Evolutionary conservation across 148 eudicot species (phyloP), one percentile per base, ranked within the genome.

Genomic region (Chenopodium formosanum): DNA sequence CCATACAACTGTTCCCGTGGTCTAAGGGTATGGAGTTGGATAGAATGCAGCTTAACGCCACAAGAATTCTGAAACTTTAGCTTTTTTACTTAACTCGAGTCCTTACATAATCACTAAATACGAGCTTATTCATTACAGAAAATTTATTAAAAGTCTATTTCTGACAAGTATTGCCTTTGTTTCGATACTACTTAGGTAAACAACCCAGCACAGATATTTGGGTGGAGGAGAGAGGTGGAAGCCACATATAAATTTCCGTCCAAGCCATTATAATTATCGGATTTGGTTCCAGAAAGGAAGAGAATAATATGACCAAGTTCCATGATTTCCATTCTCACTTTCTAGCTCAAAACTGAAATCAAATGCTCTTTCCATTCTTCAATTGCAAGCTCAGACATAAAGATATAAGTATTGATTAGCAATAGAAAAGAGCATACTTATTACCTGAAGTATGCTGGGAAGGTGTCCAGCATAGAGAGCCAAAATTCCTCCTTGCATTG

Each of bases 371-470:
- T 56, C 27, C 71, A 29, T 62, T 32, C 32, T 48, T 46, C 31
- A 48, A 9, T 34, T n/a, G 23, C 53, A 40, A 52, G 34, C 29
- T 58, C 62, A n/a, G 40, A 37, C 40, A 37, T 7, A 37, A 37
- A 31, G 32, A 31, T 31, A 53, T 37, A 58, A 14, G 58, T 17
- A 69, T 37, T 68, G 64, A 68, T 70, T 29, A 80, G 22, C 80
- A 47, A 34, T 31, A 63, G 68, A 31, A 19, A 70, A 73, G 47
- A 25, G 12, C 34, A 37, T 53, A 40, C 31, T 56, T 81, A 78
- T 82, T 82, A 91, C 94, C 92, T 91, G 94, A 71, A 91, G 84
- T 85, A 91, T 85, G 81, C 94, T 90, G 60, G 94, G 91, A 52
- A 83, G 62, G 69, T 90, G 83, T 81, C 94, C 94, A n/a, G 94